Evolutionary conservation across 2,329 filamentous ascomycete species (phyloP).

Genomic region (Lasiodiplodia sp.): DNA sequence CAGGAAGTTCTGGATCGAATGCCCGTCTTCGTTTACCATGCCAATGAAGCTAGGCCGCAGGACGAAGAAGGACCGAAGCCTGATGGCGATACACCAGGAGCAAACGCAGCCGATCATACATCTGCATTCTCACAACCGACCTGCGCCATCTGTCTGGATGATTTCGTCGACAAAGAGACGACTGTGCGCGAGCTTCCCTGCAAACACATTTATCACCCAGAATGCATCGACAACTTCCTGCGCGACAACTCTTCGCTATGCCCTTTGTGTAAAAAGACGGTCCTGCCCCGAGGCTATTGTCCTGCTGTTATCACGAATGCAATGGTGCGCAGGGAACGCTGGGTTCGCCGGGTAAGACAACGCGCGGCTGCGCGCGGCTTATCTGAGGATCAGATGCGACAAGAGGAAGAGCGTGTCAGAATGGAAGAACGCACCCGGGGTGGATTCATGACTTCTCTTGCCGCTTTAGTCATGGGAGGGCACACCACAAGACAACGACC

Average conservation of each 20-base stretch:
- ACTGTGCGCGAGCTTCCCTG: conserved; percentile 87
- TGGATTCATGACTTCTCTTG: conserved; percentile 17
- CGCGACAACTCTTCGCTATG: conserved; percentile 82
- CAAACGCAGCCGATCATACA: neutral
- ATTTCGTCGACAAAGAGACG: conserved; percentile 73
- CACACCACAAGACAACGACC: conserved; percentile 14
- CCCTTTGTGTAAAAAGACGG: conserved; percentile 86
- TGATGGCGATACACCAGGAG: neutral
- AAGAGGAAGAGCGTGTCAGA: conserved; percentile 26
- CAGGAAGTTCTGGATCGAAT: conserved; percentile 73
- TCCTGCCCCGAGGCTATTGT: conserved; percentile 71
- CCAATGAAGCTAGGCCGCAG: neutral
- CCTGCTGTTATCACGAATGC: conserved; percentile 62
- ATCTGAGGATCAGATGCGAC: conserved; percentile 20
- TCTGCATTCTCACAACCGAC: conserved; percentile 71
- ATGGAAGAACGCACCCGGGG: conserved; percentile 23
- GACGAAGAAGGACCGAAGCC: conserved; percentile 2
- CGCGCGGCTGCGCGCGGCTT: conserved; percentile 40
- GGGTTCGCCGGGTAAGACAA: conserved; percentile 68
- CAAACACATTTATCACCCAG: conserved; percentile 90
- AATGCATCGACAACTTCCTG: conserved; percentile 89
- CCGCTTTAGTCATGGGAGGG: conserved; percentile 23
- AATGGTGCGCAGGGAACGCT: conserved; percentile 84
- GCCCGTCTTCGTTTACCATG: conserved; percentile 75
- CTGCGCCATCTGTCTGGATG: conserved; percentile 89